Evolutionary conservation across 2,329 filamentous ascomycete species (phyloP), one percentile per base, ranked within the genome.

Genomic region (Monosporascus sp.): DNA sequence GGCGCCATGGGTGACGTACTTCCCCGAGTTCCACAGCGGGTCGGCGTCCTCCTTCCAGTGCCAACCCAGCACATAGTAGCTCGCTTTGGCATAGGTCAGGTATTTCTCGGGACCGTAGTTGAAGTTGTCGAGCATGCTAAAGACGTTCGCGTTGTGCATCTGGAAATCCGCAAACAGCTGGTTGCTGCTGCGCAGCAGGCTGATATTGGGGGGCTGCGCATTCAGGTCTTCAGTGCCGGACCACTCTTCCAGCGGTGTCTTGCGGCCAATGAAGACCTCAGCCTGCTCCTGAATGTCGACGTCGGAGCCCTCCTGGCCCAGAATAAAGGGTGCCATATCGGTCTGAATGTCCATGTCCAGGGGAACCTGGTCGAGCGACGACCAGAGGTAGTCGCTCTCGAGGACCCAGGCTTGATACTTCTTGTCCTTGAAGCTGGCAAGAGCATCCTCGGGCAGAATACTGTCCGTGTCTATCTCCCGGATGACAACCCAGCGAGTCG

Each of bases 61-160:
- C 72, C 71, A 75, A 5, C 74, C 72, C 1, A 76, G 14, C 0
- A 75, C 57, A 54, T 70, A 72, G 54, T 75, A 76, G 55, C 60
- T 66, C 0, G 67, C 68, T 0, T 54, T 61, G 15, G 68, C 72
- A 0, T 51, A 9, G 2, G 54, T 22, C 0, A 71, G 56, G 42
- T 65, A 64, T 14, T 62, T 42, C 0, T 51, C 49, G 7, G 58
- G 48, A 0, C 18, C 47, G 50, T 71, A 73, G 6, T 60, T 48
- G 18, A 76, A 72, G 27, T 67, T 69, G 55, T 76, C 74, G 3
- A 74, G 20, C 6, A 72, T 68, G 48, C 61, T 67, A 50, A 76
- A 74, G 8, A 75, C 72, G 51, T 74, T 74, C 6, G 60, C 45
- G 56, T 70, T 69, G 55, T 76, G 74, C 20, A 60, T 58, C 51